Evolutionary conservation across 2,329 filamentous ascomycete species (phyloP).

Genomic region (Aspergillus sp.): DNA sequence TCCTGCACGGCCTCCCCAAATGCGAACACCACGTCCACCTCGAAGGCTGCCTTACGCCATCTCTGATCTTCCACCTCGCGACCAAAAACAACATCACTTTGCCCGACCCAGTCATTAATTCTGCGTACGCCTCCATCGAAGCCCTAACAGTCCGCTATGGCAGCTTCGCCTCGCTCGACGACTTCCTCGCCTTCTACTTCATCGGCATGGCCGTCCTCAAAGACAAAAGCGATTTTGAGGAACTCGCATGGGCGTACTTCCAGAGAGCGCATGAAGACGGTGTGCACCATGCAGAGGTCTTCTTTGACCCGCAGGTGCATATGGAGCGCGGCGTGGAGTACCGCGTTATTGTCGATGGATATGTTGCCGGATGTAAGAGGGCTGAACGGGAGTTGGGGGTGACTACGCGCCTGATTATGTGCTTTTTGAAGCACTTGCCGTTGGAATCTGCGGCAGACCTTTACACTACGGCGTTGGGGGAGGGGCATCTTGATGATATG

Average conservation of each 20-base stretch:
- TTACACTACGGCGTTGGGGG: slow-evolving; percentile 34
- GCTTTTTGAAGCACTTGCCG: slow-evolving; percentile 70
- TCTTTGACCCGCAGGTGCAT: slow-evolving; percentile 80
- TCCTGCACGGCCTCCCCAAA: slow-evolving; percentile 69
- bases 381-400: slow-evolving; percentile 65
- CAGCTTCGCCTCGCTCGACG: slow-evolving; percentile 68
- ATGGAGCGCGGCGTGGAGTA: slow-evolving; percentile 63
- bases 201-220: slow-evolving; percentile 70
- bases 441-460: slow-evolving; percentile 53
- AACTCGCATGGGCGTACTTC: slow-evolving; percentile 72
- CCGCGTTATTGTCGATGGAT: slow-evolving; percentile 63
- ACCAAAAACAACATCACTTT: slow-evolving; percentile 64
- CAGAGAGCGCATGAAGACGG: slow-evolving; percentile 61
- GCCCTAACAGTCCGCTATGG: slow-evolving; percentile 64
- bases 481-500: slow-evolving; percentile 37
- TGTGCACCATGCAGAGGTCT: slow-evolving; percentile 72
- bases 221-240: slow-evolving; percentile 67
- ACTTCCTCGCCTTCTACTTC: slow-evolving; percentile 79
- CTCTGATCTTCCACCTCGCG: slow-evolving; percentile 69
- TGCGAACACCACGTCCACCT: slow-evolving; percentile 81
- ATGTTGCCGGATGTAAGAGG: slow-evolving; percentile 58
- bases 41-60: slow-evolving; percentile 71
- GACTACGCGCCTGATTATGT: slow-evolving; percentile 66
- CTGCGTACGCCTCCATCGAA: slow-evolving; percentile 61
- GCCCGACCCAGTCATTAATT: slow-evolving; percentile 53